These are phyloP conservation scores for Saccharomyces hybrid DNA, from an alignment of 1,139 yeast species.

Conservation along the genomic window DNA sequence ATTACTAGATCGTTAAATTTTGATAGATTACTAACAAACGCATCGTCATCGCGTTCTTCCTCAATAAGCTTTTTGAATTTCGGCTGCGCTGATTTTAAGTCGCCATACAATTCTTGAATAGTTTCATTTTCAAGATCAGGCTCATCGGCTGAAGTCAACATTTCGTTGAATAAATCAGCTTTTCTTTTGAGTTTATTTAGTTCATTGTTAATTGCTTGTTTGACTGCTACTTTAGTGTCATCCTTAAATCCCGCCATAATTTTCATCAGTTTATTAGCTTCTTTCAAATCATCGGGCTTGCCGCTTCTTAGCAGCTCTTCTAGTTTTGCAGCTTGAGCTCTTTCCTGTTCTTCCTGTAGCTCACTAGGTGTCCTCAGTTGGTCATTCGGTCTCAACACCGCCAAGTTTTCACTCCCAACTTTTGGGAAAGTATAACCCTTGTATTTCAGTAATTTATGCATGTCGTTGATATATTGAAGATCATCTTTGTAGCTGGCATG, in stretches of 20 bases:
- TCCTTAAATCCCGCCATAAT: conserved; percentile 97
- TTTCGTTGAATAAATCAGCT: conserved; percentile 83
- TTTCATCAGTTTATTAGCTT: conserved; percentile 94
- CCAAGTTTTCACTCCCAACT: conserved; percentile 81
- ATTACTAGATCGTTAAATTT: conserved; percentile 72
- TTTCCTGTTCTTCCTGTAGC: conserved; percentile 82
- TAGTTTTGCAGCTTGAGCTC: conserved; percentile 88
- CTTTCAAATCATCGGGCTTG: conserved; percentile 88
- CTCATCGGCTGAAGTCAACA: conserved; percentile 56
- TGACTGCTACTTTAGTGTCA: conserved; percentile 57
- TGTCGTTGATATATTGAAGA: conserved; percentile 83
- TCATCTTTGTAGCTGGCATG: conserved; percentile 88
- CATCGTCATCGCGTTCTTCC: conserved; percentile 66
- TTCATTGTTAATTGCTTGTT: conserved; percentile 76
- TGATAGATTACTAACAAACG: conserved; percentile 56
- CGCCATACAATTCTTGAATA: conserved; percentile 63
- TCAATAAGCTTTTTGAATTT: conserved; percentile 75
- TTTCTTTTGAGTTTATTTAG: conserved; percentile 77
- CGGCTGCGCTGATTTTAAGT: conserved; percentile 81
- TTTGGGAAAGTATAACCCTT: conserved; percentile 93
- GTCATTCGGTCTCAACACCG: conserved; percentile 89
- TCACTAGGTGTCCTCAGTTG: conserved; percentile 83
- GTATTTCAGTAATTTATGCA: conserved; percentile 82
- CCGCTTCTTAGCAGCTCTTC: conserved; percentile 95
- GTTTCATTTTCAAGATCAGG: conserved; percentile 63